Evolutionary conservation across 148 eudicot species (phyloP), one percentile per base, ranked within the genome.

Genomic region (Rhododendron kiyosumense): DNA sequence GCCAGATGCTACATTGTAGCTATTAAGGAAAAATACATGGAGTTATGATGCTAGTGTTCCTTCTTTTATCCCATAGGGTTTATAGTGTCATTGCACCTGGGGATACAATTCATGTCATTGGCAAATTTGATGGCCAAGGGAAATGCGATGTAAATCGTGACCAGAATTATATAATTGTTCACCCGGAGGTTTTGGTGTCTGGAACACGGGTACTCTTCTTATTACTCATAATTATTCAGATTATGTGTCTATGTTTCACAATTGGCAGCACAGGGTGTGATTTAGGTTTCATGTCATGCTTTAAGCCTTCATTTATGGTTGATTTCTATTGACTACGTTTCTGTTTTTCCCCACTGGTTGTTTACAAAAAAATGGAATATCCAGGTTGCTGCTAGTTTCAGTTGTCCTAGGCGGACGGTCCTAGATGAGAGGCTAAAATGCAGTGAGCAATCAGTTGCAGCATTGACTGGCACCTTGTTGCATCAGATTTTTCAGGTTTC

Each of bases 401-500:
- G 93, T 84, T 97, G 99, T 84, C 82, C 98, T 74, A 94, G 99
- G 86, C 93, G 99, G 73, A 88, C 98, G 80, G 96, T 95, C 85
- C 86, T 97, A 86, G 99, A 97, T 84, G 98, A 97, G 89, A 97
- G 98, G 91, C 84, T 97, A 82, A 97, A 91, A 89, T 52, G 89
- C 79, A 87, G 83, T 79, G 99, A 97, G 85, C 91, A 92, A 49
- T 92, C 98, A 79, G 86, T 88, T 87, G 94, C 98, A 87, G 98
- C 99, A 86, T 90, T 97, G 87, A 91, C 88, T 78, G 99, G 99
- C 76, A 97, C 96, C 78, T 85, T 97, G 87, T 89, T 97, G 87
- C 99, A 97, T 87, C 99, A 97, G 91, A 86, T 97, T 61, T 97
- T 93, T 90, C 98, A 95, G 98, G 99, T 97, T 76, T 36, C 32